phyloP scores from a whole-genome alignment of 2,329 filamentous ascomycete species.

The Sporothrix brunneoviolacea region DNA sequence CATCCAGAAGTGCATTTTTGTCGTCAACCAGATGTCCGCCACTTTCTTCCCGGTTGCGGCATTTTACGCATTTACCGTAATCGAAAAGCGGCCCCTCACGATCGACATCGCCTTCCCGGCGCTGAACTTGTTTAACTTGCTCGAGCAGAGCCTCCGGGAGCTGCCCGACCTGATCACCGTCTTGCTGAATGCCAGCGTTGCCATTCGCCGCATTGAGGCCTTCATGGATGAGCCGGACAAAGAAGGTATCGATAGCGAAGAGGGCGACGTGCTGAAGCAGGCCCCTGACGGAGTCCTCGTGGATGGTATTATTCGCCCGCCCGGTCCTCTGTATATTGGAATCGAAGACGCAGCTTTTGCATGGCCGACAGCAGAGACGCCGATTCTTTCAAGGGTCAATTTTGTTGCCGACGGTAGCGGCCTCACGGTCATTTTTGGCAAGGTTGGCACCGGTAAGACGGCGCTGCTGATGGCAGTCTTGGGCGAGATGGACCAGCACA shows the following conservation, averaged over 20 bases:
- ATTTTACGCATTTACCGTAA: slow-evolving; percentile 72
- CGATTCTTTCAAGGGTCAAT: slow-evolving; percentile 42
- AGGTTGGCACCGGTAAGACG: slow-evolving; percentile 56
- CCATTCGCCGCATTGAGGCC: slow-evolving; percentile 71
- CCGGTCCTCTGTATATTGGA: slow-evolving; percentile 35
- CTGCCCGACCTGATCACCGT: slow-evolving; percentile 69
- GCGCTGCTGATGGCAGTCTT: slow-evolving; percentile 53
- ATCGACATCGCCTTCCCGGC: slow-evolving; percentile 85
- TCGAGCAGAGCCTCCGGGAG: slow-evolving; percentile 67
- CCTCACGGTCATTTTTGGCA: slow-evolving; percentile 50
- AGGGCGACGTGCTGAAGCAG: slow-evolving; percentile 18
- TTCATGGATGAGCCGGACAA: slow-evolving; percentile 87
- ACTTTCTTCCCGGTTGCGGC: slow-evolving; percentile 73
- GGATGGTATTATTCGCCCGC: slow-evolving; percentile 9
- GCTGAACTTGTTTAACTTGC: slow-evolving; percentile 68
- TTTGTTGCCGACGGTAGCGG: slow-evolving; percentile 40
- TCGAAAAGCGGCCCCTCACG: slow-evolving; percentile 60
- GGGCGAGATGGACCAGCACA: slow-evolving; percentile 60
- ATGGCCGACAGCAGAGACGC: slow-evolving; percentile 63
- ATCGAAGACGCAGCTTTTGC: slow-evolving; percentile 65
- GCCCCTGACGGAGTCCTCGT: slow-evolving; percentile 1
- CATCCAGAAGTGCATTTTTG: slow-evolving; percentile 56
- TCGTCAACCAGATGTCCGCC: slow-evolving; percentile 64
- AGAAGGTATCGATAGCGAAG: slow-evolving; percentile 38
- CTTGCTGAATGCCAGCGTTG: slow-evolving; percentile 74